Percentiles rank a stretch among this genome's conserved stretches.
phyloP scores from a whole-genome alignment of 352 stramenopile genomes.

The Aphanomyces cochlioides region DNA sequence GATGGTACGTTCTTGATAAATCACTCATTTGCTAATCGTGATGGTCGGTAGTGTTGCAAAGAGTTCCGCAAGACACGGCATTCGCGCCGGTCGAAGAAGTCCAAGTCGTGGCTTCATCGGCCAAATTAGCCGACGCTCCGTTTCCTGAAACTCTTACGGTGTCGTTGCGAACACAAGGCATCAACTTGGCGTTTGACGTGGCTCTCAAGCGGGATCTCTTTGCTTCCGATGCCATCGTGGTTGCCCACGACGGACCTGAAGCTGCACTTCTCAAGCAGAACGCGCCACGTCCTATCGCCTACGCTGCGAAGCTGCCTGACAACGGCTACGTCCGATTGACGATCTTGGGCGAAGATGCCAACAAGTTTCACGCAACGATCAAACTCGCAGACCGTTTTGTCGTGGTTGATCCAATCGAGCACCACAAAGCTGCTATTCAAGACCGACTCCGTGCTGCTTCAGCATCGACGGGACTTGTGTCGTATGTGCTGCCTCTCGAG shows the following conservation, averaged over 20 bases:
- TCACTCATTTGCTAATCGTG: too few species aligned
- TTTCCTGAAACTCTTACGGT: background rate
- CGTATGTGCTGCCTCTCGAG: constrained; percentile 11
- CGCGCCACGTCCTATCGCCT: constrained; percentile 16
- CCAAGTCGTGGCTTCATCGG: too few species aligned
- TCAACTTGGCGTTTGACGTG: constrained; percentile 7
- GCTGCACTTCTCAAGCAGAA: background rate
- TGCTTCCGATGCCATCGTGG: background rate
- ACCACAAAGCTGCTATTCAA: constrained; percentile 7
- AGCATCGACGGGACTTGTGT: constrained; percentile 15
- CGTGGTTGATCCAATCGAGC: constrained; percentile 23
- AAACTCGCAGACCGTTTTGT: constrained; percentile 17
- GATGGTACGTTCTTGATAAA: too few species aligned
- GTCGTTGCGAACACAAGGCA: background rate
- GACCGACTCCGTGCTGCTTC: background rate
- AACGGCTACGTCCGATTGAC: constrained; percentile 26
- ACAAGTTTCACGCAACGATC: constrained; percentile 22
- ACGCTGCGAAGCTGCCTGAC: constrained; percentile 6
- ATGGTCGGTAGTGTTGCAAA: too few species aligned
- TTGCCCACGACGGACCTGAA: constrained; percentile 15
- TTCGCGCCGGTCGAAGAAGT: too few species aligned
- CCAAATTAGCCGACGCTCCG: background rate
- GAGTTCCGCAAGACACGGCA: too few species aligned
- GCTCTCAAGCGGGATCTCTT: constrained; percentile 10
- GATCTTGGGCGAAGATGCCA: background rate